A percentile compares a stretch with the other conserved stretches of the same genome.
Evolutionary conservation across 2,329 filamentous ascomycete genomes (phyloP).

Genomic region (Colletotrichum noveboracense): DNA sequence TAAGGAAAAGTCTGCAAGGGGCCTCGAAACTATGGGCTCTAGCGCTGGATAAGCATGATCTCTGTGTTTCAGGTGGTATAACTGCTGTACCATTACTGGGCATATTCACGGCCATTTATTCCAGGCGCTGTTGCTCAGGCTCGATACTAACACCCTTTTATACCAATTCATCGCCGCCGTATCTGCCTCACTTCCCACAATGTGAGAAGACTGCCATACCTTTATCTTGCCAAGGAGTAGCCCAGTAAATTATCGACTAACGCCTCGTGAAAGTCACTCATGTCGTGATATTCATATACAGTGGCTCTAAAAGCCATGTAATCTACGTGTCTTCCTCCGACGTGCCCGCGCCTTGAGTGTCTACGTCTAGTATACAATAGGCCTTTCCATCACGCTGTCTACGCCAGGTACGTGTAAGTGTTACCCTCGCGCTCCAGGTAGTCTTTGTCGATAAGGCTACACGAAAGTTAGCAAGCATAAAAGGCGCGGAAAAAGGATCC

Average conservation of each 20-base stretch:
- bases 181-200: neutral
- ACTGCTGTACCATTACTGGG: neutral
- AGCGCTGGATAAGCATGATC: neutral
- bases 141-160: neutral
- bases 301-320: neutral
- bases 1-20: neutral
- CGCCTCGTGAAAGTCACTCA: neutral
- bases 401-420: slow-evolving; percentile 74
- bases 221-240: neutral
- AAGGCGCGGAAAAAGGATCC: neutral
- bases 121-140: neutral
- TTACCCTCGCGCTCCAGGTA: slow-evolving; percentile 84
- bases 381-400: slow-evolving; percentile 15
- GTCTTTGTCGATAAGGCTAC: slow-evolving; percentile 87
- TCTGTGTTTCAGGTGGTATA: neutral
- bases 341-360: neutral
- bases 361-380: neutral
- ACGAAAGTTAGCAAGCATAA: slow-evolving; percentile 28
- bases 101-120: neutral
- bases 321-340: neutral
- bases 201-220: neutral
- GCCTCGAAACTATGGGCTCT: neutral
- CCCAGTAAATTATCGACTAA: neutral
- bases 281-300: neutral
- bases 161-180: neutral